Base-by-base conservation (phyloP, 1,284 basidiomycete species). In the Bjerkandera adusta region DNA sequence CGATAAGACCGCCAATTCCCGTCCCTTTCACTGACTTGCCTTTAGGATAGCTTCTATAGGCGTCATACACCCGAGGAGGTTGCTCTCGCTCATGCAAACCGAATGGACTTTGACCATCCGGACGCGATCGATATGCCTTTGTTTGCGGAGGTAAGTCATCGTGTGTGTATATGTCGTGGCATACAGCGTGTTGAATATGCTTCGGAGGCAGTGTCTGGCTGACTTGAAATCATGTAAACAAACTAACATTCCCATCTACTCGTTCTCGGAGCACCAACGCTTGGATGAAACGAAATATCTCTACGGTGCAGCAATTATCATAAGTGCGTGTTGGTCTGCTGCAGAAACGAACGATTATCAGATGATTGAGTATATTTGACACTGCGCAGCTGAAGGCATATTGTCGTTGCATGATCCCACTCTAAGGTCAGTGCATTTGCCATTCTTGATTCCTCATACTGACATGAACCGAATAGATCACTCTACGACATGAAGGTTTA, bases 241-340 rank as follows among this genome's bases (percentile, higher is more conserved):
- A 63, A 80, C 83, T 0, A 88, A 89, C 59, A 92, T 97, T 47
- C 95, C 96, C 0, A 81, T 96, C 7, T 99, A 99, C 67, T 96
- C 92, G 1, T 99, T 99, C 65, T 76, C 81, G 15, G 77, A 92
- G 55, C 96, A 99, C 68, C 93, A 97, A 62, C 78, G 96, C 27
- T 68, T 90, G 46, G 73, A 82, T 3, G 91, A 96, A 61, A 89
- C 80, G 26, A 89, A 92, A 60, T 97, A 98, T 67, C 72, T 98
- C 1, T 99, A 98, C 64, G 96, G 96, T 1, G 93, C 94, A 3
- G 83, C 88, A n/a, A 89, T 98, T 38, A 89, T 98, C 57, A 95
- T 98, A 52, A 81, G 90, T 87, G 34, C 20, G 48, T 45, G 15
- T 29, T 21, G 12, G 16, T 26, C 36, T 15, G 5, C 39, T 24